A percentile compares a stretch with the other conserved stretches of the same genome.
phyloP scores from a whole-genome alignment of 2,329 filamentous ascomycete species.

The Microcera coccophila region DNA sequence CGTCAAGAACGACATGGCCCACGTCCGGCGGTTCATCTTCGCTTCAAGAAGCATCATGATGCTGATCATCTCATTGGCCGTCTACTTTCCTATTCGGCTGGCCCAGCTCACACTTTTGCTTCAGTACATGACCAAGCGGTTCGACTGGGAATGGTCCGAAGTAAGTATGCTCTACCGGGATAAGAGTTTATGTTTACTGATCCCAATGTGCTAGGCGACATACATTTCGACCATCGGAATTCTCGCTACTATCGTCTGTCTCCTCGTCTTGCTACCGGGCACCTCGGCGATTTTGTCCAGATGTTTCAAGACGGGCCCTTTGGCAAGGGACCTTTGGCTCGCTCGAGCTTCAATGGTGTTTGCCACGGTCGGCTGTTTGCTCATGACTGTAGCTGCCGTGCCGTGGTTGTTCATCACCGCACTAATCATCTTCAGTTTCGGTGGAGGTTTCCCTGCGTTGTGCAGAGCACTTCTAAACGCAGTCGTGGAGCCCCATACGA shows the following conservation, averaged over 20 bases:
- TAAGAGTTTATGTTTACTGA: neutral
- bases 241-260: slow-evolving; percentile 34
- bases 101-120: slow-evolving; percentile 37
- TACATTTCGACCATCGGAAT: slow-evolving; percentile 39
- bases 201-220: slow-evolving; percentile 31
- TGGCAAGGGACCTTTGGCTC: slow-evolving; percentile 41
- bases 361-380: slow-evolving; percentile 32
- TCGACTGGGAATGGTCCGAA: slow-evolving; percentile 45
- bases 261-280: slow-evolving; percentile 37
- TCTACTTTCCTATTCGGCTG: slow-evolving; percentile 29
- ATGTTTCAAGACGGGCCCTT: slow-evolving; percentile 27
- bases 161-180: slow-evolving; percentile 18
- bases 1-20: slow-evolving; percentile 29
- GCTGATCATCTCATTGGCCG: slow-evolving; percentile 34
- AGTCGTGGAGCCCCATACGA: slow-evolving; percentile 50
- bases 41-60: slow-evolving; percentile 36
- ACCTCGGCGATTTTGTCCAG: slow-evolving; percentile 31
- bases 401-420: slow-evolving; percentile 36
- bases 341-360: slow-evolving; percentile 33
- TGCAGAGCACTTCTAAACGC: slow-evolving; percentile 50
- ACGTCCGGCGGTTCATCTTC: slow-evolving; percentile 39
- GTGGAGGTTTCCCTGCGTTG: slow-evolving; percentile 41
- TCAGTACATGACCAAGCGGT: slow-evolving; percentile 52
- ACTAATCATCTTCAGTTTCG: slow-evolving; percentile 44
- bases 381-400: slow-evolving; percentile 35